phyloP scores from a whole-genome alignment of 495 filamentous ascomycete species.

The Lophiotrema nucula region DNA sequence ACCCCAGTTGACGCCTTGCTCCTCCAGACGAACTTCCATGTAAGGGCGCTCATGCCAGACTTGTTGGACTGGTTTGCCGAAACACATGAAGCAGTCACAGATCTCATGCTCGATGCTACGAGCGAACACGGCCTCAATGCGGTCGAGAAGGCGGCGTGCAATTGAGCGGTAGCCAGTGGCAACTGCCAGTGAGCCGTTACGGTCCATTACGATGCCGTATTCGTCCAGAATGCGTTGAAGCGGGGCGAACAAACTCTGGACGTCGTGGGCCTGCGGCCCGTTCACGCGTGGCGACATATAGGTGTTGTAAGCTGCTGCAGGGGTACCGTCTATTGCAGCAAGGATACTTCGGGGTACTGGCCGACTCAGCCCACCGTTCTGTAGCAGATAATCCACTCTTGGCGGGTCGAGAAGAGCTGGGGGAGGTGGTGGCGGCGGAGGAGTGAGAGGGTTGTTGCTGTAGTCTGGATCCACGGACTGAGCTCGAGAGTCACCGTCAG shows the following conservation, averaged over 20 bases:
- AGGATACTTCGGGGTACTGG: constrained; percentile 68
- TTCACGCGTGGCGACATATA: constrained; percentile 45
- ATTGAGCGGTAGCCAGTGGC: constrained; percentile 94
- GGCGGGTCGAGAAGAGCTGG: constrained; percentile 78
- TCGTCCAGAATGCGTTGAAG: constrained; percentile 79
- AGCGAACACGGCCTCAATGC: constrained; percentile 88
- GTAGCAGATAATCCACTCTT: constrained; percentile 84
- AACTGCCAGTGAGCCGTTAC: constrained; percentile 87
- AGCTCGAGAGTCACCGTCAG: constrained; percentile 12
- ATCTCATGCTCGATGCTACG: constrained; percentile 81
- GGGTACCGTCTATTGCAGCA: constrained; percentile 38
- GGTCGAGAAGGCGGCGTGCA: constrained; percentile 87
- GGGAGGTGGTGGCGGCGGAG: constrained; percentile 75
- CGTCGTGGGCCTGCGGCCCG: constrained; percentile 41
- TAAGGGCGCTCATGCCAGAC: neutral
- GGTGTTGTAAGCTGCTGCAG: constrained; percentile 42
- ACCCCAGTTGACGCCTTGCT: constrained; percentile 85
- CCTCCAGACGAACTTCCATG: constrained; percentile 39
- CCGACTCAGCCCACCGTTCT: constrained; percentile 73
- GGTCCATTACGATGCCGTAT: constrained; percentile 74
- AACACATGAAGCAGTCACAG: constrained; percentile 78
- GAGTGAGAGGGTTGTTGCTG: constrained; percentile 31
- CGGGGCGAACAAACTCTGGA: constrained; percentile 71
- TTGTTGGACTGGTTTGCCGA: constrained; percentile 40
- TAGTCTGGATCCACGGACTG: constrained; percentile 24